These are phyloP conservation scores for Kalmusia sp. DNA, from an alignment of 2,329 filamentous ascomycete genomes.

Conservation along the genomic window DNA sequence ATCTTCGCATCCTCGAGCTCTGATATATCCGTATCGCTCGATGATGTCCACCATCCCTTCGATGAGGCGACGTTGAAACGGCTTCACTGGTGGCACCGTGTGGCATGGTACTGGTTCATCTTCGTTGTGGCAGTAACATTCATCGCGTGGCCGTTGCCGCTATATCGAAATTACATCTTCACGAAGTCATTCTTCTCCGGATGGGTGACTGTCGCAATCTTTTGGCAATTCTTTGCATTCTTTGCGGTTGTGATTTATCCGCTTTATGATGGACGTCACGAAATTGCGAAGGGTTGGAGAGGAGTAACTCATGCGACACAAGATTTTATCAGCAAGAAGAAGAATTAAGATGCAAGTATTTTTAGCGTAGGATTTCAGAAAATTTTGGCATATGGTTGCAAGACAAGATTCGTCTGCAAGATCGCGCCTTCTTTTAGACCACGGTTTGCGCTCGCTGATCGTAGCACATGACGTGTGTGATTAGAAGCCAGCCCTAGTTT, in stretches of 20 bases:
- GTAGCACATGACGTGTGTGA: no score
- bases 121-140: slow-evolving; percentile 56
- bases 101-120: slow-evolving; percentile 34
- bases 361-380: no score
- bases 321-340: background rate
- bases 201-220: slow-evolving; percentile 54
- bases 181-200: slow-evolving; percentile 55
- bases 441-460: no score
- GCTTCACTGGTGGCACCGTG: slow-evolving; percentile 41
- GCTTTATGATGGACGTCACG: slow-evolving; percentile 52
- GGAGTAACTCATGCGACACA: background rate
- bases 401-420: no score
- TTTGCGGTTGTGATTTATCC: slow-evolving; percentile 56
- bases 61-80: slow-evolving; percentile 40
- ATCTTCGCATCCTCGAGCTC: background rate
- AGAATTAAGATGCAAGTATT: background rate
- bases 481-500: no score
- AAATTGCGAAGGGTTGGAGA: slow-evolving; percentile 4
- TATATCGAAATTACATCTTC: slow-evolving; percentile 60
- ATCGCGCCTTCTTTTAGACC: no score
- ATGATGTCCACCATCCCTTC: slow-evolving; percentile 48
- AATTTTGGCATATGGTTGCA: no score
- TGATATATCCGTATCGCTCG: background rate
- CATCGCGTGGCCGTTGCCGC: slow-evolving; percentile 58
- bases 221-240: slow-evolving; percentile 59